These are phyloP conservation scores for Mycena epipterygia DNA, from an alignment of 768 basidiomycete species.

Conservation along the genomic window DNA sequence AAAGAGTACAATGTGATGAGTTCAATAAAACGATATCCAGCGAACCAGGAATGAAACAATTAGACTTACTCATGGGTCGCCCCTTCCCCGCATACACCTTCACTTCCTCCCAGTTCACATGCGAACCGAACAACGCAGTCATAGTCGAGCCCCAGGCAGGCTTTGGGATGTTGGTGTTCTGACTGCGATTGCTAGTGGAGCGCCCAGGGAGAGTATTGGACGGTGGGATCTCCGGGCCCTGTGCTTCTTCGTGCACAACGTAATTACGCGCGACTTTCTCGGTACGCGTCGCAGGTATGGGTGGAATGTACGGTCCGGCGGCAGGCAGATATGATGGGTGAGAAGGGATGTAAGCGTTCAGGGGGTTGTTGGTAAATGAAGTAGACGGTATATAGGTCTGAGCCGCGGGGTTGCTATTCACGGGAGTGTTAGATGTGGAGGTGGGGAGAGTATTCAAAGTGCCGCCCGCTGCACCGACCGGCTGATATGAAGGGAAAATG, in stretches of 20 bases:
- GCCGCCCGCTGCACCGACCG: background rate
- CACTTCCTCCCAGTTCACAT: slow-evolving; percentile 84
- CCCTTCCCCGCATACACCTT: slow-evolving; percentile 74
- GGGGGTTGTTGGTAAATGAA: background rate
- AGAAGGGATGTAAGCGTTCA: background rate
- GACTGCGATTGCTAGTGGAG: slow-evolving; percentile 44
- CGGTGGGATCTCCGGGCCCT: slow-evolving; percentile 13
- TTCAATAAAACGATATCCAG: background rate
- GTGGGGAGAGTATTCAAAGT: background rate
- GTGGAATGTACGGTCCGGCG: slow-evolving; percentile 20
- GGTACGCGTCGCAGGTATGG: slow-evolving; percentile 44
- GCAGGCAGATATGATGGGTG: background rate
- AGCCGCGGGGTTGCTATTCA: background rate
- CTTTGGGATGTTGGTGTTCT: slow-evolving; percentile 57
- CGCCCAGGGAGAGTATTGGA: slow-evolving; percentile 10
- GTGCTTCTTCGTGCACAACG: slow-evolving; percentile 69
- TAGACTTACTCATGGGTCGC: slow-evolving; percentile 70
- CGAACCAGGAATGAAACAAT: slow-evolving; percentile 9
- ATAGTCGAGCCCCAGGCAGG: slow-evolving; percentile 82
- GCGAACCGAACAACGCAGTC: slow-evolving; percentile 87
- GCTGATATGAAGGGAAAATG: slow-evolving; percentile 32
- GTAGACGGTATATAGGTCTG: background rate
- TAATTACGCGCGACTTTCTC: slow-evolving; percentile 78
- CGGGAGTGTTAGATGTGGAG: background rate
- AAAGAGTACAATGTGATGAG: background rate